Evolutionary conservation across 257 asterid species (phyloP).

Genomic region (Solanum peruvianum): DNA sequence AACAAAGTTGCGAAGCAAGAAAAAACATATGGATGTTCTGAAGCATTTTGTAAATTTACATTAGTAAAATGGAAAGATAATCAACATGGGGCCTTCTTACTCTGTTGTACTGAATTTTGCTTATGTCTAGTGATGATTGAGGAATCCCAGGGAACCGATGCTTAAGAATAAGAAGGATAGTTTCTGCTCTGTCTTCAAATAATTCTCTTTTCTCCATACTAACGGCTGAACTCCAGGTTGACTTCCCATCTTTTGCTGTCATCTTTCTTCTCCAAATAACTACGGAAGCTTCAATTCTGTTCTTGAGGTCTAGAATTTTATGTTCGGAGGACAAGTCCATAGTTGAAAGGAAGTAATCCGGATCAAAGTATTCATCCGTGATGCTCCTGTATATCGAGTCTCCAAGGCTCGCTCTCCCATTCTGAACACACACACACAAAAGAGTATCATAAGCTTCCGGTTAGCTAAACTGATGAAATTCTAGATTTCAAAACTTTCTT

Average conservation of each 20-base stretch:
- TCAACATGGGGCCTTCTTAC: constrained; percentile 22
- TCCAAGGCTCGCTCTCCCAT: constrained; percentile 82
- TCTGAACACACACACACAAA: constrained; percentile 15
- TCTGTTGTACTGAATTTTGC: constrained; percentile 62
- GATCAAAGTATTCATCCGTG: constrained; percentile 66
- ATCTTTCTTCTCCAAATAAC: constrained; percentile 80
- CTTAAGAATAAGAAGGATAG: constrained; percentile 52
- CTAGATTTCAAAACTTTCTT: neutral
- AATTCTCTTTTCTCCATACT: constrained; percentile 76
- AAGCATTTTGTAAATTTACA: neutral
- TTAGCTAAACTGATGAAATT: neutral
- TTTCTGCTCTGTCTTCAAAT: constrained; percentile 74
- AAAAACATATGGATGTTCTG: neutral
- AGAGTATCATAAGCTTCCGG: neutral
- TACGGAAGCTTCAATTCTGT: constrained; percentile 72
- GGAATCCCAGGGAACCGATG: constrained; percentile 72
- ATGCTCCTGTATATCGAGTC: constrained; percentile 65
- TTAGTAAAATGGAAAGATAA: neutral
- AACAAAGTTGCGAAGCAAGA: neutral
- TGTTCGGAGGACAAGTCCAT: constrained; percentile 69
- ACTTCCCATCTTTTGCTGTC: constrained; percentile 65
- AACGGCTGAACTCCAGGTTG: constrained; percentile 75
- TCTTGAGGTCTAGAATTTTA: constrained; percentile 79
- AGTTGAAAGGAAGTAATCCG: constrained; percentile 45
- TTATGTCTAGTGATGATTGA: constrained; percentile 72